phyloP scores from a whole-genome alignment of 2,329 filamentous ascomycete species.

The Cytospora piceae region DNA sequence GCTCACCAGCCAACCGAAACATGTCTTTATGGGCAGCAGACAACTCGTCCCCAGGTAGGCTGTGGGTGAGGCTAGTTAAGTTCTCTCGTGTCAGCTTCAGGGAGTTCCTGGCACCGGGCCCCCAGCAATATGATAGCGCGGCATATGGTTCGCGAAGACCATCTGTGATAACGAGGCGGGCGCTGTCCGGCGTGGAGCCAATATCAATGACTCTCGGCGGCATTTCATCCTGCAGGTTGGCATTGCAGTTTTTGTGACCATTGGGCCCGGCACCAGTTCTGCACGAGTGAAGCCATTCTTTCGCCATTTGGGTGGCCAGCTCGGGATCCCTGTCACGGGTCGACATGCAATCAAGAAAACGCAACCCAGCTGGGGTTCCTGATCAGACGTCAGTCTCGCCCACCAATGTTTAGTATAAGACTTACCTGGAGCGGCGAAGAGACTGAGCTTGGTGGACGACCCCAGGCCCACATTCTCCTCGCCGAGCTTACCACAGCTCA shows the following conservation, averaged over 20 bases:
- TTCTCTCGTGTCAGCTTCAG: neutral
- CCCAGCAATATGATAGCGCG: neutral
- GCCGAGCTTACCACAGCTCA: neutral
- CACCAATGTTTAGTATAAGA: neutral
- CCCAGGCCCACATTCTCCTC: neutral
- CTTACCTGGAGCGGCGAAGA: neutral
- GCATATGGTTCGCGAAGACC: neutral
- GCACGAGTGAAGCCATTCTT: neutral
- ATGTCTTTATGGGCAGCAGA: constrained; percentile 29
- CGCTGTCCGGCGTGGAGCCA: neutral
- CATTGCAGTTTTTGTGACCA: neutral
- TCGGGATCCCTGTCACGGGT: neutral
- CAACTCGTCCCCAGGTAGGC: neutral
- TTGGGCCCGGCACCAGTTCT: neutral
- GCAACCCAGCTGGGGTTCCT: neutral
- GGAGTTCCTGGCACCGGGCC: neutral
- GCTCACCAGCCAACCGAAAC: constrained; percentile 21
- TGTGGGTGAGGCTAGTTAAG: neutral
- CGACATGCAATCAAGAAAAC: neutral
- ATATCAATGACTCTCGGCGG: neutral
- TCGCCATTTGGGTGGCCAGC: neutral
- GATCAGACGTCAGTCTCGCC: neutral
- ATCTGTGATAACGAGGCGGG: neutral
- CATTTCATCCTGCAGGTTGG: neutral
- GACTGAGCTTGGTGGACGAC: neutral